These are phyloP conservation scores for Senna siamea DNA, from an alignment of 306 rosid species.

Conservation along the genomic window DNA sequence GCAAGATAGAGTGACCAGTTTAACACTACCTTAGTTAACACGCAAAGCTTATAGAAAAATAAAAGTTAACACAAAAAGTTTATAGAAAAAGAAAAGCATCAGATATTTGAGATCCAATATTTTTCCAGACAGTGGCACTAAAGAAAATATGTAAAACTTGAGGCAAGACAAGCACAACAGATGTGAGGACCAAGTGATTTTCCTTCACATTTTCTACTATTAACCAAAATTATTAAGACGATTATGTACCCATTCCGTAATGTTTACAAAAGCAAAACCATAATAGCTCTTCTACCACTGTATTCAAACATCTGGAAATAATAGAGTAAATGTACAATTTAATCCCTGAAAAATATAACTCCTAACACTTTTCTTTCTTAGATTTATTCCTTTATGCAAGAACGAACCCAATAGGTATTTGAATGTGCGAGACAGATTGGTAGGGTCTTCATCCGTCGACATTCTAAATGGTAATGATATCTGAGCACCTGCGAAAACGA, in stretches of 20 bases:
- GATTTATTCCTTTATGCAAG: too few species aligned
- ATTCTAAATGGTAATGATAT: conserved; percentile 34
- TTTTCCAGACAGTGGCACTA: neutral
- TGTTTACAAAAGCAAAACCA: neutral
- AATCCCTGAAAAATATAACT: too few species aligned
- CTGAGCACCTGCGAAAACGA: conserved; percentile 15
- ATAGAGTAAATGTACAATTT: neutral
- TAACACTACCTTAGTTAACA: neutral
- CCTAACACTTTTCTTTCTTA: too few species aligned
- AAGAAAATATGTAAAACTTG: neutral
- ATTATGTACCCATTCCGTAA: neutral
- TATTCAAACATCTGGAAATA: neutral
- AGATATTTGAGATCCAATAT: neutral
- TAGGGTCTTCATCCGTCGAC: conserved; percentile 51
- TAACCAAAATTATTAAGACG: neutral
- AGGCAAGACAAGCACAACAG: neutral
- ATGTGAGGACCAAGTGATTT: too few species aligned
- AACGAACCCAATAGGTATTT: conserved; percentile 79
- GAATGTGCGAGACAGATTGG: conserved; percentile 83
- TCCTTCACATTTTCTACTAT: too few species aligned
- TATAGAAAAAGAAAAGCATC: neutral
- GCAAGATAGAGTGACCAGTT: neutral
- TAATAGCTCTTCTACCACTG: neutral
- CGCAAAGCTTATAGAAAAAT: neutral
- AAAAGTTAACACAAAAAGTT: too few species aligned